A percentile compares a stretch with the other conserved stretches of the same genome.
phyloP scores from a whole-genome alignment of 2,329 filamentous ascomycete genomes.

The Huntiella decipiens region DNA sequence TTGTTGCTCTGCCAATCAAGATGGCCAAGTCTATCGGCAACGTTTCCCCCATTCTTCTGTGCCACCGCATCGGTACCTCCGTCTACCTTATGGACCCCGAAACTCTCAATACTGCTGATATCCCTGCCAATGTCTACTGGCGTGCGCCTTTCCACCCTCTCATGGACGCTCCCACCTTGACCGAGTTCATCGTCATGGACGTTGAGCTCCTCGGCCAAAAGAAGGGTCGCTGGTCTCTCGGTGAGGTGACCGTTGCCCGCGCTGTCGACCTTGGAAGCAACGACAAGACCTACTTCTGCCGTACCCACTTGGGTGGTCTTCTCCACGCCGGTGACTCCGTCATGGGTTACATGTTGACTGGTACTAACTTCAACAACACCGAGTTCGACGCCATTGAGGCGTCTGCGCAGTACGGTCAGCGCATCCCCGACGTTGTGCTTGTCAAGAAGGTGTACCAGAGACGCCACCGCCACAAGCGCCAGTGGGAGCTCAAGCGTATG shows the following conservation, averaged over 20 bases:
- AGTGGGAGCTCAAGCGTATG: constrained; percentile 94
- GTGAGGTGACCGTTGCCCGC: constrained; percentile 73
- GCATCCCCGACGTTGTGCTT: constrained; percentile 78
- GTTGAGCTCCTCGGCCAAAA: constrained; percentile 61
- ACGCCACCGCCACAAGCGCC: constrained; percentile 61
- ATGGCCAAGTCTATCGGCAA: constrained; percentile 76
- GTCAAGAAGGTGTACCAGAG: constrained; percentile 95
- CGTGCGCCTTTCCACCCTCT: constrained; percentile 68
- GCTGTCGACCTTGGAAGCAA: constrained; percentile 74
- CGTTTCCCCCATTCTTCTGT: constrained; percentile 70
- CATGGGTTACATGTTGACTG: constrained; percentile 81
- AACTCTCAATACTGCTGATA: constrained; percentile 77
- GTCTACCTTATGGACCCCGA: constrained; percentile 79
- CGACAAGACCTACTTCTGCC: constrained; percentile 71
- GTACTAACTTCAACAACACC: constrained; percentile 80
- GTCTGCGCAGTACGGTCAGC: constrained; percentile 54
- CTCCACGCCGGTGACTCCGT: constrained; percentile 80
- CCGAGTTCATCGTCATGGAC: constrained; percentile 89
- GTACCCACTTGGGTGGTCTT: constrained; percentile 74
- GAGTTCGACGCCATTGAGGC: constrained; percentile 69
- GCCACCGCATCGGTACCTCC: constrained; percentile 72
- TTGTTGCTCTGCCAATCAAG: constrained; percentile 82
- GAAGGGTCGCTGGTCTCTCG: constrained; percentile 66
- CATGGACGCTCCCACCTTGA: constrained; percentile 65
- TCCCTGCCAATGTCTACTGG: constrained; percentile 76